Evolutionary conservation across 2,329 filamentous ascomycete species (phyloP), one percentile per base, ranked within the genome.

Genomic region (Penicillium decumbens): DNA sequence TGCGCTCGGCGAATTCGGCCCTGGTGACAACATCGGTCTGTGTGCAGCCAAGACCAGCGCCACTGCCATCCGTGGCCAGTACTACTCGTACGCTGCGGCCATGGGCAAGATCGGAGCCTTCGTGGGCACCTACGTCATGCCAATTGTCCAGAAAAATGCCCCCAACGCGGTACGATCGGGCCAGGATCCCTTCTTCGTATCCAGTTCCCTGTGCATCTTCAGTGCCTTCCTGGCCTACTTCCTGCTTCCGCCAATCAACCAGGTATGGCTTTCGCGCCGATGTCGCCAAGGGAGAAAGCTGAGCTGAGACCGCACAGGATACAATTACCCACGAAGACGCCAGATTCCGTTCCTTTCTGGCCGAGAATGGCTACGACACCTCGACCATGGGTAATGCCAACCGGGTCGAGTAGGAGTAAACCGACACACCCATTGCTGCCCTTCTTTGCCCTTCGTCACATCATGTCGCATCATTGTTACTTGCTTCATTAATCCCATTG

Each of bases 101-200:
- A 53, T 68, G 12, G 74, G 74, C 33, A 77, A 76, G 56, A 61
- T 77, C 15, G 74, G 74, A 43, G 91, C 89, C 2, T 95, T 95
- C 60, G 82, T 95, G 7, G 91, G 91, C 8, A 89, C 86, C 1
- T 91, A 88, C 61, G 83, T 93, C 10, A 89, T 93, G 64, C 85
- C 86, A 0, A 80, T 89, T 51, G 85, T 90, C 48, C 70, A 75
- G 53, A 72, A 76, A 24, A 77, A 82, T 43, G 79, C 78, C 0
- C 83, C 75, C 47, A 74, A 78, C 45, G 70, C 71, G 0, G 72
- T 80, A 18, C 77, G 80, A 18, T 77, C 78, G 4, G 88, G 88
- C 0, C 89, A 95, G 65, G 89, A 95, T 58, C 90, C 90, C 0
- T 96, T 95, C 73, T 95, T 84, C 69, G 88, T 96, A n/a, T 85